Evolutionary conservation across 306 rosid genomes (phyloP), one percentile per base, ranked within the genome.

Genomic region (Glycyrrhiza uralensis): DNA sequence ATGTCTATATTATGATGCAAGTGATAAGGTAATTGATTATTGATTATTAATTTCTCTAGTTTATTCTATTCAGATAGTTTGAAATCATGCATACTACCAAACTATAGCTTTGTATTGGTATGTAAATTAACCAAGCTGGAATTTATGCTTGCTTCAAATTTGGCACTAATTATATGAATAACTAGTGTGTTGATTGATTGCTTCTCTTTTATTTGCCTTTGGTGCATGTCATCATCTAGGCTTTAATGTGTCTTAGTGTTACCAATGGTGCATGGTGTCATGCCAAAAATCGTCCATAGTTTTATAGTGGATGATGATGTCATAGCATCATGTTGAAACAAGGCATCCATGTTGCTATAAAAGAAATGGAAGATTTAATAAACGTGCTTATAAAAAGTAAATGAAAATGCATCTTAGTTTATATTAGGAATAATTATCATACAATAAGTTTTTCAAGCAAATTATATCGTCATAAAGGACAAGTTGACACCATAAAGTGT

Each of bases 1-100:
- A 94, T 85, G 9, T 62, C 81, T 94, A 72, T 80, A 88, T 82
- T 42, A 35, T 58, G 51, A 77, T 86, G 76, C 96, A 94, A 89
- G 64, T 76, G 63, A 88, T 94, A 80, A 94, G 99, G 99, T 89
- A 78, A 83, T 68, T 58, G 49, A 20, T 62, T 57, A 1, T 55
- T 63, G 38, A 33, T 56, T 39, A 41, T 46, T 58, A 74, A 19
- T 52, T 63, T 66, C 45, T 60, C 7, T 46, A 60, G 58, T 76
- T 44, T 52, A 47, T 66, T 11, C 46, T 41, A 7, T 58, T 17
- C 6, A 18, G 46, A 80, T 58, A 30, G 24, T 35, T 47, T 72
- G 42, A 23, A 41, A 55, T 42, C 56, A 66, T 59, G 54, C 69
- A 52, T 50, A 57, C 24, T 51, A 20, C 59, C 71, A 66, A n/a